Evolutionary conservation across 768 basidiomycete genomes (phyloP).

Genomic region (Leccinum olivaceopallidum): DNA sequence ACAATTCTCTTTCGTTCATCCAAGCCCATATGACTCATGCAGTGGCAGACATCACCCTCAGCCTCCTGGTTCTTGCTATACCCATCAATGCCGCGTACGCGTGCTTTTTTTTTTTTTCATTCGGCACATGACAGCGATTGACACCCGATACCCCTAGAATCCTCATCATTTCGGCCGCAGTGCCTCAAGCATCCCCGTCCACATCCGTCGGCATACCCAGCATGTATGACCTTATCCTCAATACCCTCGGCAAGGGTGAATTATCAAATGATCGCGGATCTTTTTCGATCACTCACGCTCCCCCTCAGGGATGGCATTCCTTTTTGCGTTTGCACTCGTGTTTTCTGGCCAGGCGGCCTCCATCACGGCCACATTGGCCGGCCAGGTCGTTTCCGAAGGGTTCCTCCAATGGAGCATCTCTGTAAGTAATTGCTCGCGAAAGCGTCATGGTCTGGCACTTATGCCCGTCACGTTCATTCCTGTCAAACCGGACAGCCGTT

Average conservation of each 20-base stretch:
- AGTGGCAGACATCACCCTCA: conserved; percentile 45
- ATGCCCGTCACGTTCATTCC: not conserved
- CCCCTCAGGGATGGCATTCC: conserved; percentile 30
- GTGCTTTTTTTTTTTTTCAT: conserved; percentile 6
- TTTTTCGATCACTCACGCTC: not conserved
- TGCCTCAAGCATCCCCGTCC: conserved; percentile 6
- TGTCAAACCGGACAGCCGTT: conserved; percentile 22
- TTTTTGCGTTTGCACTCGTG: conserved; percentile 49
- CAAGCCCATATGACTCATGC: conserved; percentile 43
- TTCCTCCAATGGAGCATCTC: conserved; percentile 50
- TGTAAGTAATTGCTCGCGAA: conserved; percentile 12
- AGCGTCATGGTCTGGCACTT: not conserved
- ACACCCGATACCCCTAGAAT: conserved; percentile 25
- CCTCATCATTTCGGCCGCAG: conserved; percentile 36
- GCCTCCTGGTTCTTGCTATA: conserved; percentile 45
- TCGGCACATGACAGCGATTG: not conserved
- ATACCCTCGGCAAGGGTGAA: conserved; percentile 41
- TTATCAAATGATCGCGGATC: not conserved
- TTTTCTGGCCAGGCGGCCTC: conserved; percentile 50
- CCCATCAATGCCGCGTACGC: conserved; percentile 44
- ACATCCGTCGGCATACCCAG: conserved; percentile 41
- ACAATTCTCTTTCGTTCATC: conserved; percentile 38
- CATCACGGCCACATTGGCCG: conserved; percentile 49
- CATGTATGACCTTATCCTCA: conserved; percentile 40
- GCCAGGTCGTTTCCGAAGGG: conserved; percentile 51